phyloP scores from a whole-genome alignment of 1,284 basidiomycete genomes.

The Gymnopus androsaceus region DNA sequence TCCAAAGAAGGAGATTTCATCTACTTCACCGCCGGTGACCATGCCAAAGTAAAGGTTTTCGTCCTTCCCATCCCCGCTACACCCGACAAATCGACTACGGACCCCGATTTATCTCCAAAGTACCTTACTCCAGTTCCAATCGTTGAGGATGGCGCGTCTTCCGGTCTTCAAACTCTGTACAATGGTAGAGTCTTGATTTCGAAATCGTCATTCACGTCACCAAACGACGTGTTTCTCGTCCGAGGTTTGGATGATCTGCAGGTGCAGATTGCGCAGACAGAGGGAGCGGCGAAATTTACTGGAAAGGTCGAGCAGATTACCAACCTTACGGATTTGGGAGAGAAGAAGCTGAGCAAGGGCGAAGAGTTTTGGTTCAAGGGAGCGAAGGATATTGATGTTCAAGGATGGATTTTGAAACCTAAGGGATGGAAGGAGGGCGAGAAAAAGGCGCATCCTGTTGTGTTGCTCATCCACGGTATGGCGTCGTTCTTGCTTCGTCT shows the following conservation, averaged over 20 bases:
- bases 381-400: constrained; percentile 68
- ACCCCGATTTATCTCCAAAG: constrained; percentile 48
- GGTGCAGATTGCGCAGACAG: constrained; percentile 36
- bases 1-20: constrained; percentile 68
- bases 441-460: constrained; percentile 74
- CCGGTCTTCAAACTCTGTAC: constrained; percentile 60
- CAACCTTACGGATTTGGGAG: constrained; percentile 59
- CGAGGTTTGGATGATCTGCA: constrained; percentile 46
- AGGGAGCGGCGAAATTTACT: constrained; percentile 28
- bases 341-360: constrained; percentile 57
- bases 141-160: constrained; percentile 56
- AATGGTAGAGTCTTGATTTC: constrained; percentile 68
- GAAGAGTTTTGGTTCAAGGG: constrained; percentile 89
- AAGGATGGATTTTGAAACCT: constrained; percentile 84
- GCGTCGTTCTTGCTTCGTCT: constrained; percentile 9
- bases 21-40: constrained; percentile 76
- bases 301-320: constrained; percentile 56
- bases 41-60: constrained; percentile 76
- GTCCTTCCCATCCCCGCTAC: constrained; percentile 65
- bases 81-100: constrained; percentile 50
- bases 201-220: constrained; percentile 67
- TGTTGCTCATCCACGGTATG: constrained; percentile 72
- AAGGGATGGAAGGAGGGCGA: constrained; percentile 67
- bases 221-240: constrained; percentile 74
- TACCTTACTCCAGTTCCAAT: constrained; percentile 59